phyloP scores from a whole-genome alignment of 345 rosid genomes.

The Cardamine resedifolia region DNA sequence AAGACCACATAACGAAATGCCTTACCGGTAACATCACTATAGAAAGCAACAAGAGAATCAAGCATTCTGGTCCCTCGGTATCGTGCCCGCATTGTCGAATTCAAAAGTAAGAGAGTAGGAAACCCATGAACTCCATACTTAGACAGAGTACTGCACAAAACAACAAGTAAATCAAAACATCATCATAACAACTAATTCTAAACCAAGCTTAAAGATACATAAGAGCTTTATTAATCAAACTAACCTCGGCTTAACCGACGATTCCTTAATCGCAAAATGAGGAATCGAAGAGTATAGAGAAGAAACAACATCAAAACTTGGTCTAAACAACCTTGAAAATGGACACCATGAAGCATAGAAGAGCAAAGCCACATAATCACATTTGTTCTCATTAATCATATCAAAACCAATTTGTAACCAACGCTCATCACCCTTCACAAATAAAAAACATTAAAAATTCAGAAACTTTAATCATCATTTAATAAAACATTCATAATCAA shows the following conservation, averaged over 20 bases:
- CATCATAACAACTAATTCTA: neutral
- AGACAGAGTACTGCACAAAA: slow-evolving; percentile 68
- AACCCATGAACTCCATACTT: slow-evolving; percentile 97
- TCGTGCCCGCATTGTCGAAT: slow-evolving; percentile 67
- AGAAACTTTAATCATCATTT: neutral
- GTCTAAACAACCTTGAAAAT: slow-evolving; percentile 74
- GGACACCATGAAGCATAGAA: slow-evolving; percentile 98
- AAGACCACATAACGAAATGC: neutral
- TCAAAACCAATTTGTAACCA: slow-evolving; percentile 67
- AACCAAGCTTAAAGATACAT: neutral
- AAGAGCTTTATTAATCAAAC: slow-evolving; percentile 14
- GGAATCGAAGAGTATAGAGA: slow-evolving; percentile 63
- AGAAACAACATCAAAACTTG: slow-evolving; percentile 63
- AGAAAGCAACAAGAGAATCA: slow-evolving; percentile 71
- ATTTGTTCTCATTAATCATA: slow-evolving; percentile 58
- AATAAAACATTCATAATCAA: neutral
- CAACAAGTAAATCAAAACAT: neutral
- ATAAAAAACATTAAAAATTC: neutral
- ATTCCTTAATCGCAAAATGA: slow-evolving; percentile 83
- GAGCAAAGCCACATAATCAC: slow-evolving; percentile 73
- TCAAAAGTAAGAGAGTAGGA: slow-evolving; percentile 79
- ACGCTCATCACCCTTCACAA: slow-evolving; percentile 81
- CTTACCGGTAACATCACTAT: slow-evolving; percentile 70
- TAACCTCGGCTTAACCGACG: slow-evolving; percentile 83
- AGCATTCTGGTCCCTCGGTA: slow-evolving; percentile 73